phyloP scores from a whole-genome alignment of 1,139 yeast species.

The Ashbya aceris region DNA sequence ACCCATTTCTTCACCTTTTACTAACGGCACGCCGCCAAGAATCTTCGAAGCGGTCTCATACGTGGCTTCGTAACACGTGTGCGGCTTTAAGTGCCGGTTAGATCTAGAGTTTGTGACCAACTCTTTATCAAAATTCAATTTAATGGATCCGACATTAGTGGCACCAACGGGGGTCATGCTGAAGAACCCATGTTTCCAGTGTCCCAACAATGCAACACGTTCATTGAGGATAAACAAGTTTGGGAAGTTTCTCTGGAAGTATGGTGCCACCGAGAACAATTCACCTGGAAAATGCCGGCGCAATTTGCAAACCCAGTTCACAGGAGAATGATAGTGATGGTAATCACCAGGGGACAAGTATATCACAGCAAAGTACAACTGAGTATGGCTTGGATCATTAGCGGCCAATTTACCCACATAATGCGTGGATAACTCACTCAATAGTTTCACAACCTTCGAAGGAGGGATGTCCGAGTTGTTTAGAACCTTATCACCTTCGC shows the following conservation, averaged over 20 bases:
- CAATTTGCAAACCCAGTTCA: slow-evolving; percentile 88
- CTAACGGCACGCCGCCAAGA: slow-evolving; percentile 82
- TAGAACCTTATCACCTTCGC: slow-evolving; percentile 51
- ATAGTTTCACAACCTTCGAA: slow-evolving; percentile 21
- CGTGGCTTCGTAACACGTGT: slow-evolving; percentile 91
- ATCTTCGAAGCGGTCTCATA: slow-evolving; percentile 70
- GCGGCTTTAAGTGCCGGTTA: slow-evolving; percentile 38
- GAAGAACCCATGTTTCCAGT: slow-evolving; percentile 95
- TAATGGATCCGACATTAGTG: slow-evolving; percentile 93
- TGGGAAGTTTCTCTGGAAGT: slow-evolving; percentile 77
- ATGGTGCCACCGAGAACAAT: slow-evolving; percentile 92
- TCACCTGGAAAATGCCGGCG: slow-evolving; percentile 97
- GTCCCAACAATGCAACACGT: slow-evolving; percentile 88
- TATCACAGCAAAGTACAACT: slow-evolving; percentile 79
- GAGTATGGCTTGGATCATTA: slow-evolving; percentile 35
- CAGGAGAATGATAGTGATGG: slow-evolving; percentile 94
- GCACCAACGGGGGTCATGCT: slow-evolving; percentile 99
- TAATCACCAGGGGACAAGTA: slow-evolving; percentile 98
- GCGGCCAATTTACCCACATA: slow-evolving; percentile 13
- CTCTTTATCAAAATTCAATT: slow-evolving; percentile 85
- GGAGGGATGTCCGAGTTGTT: slow-evolving; percentile 37
- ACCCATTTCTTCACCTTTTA: slow-evolving; percentile 93
- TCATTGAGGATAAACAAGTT: slow-evolving; percentile 89
- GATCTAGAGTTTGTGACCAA: slow-evolving; percentile 59
- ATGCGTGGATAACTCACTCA: slow-evolving; percentile 23